Base-by-base conservation (phyloP, 208 protist species). In the Angomonas deanei region DNA sequence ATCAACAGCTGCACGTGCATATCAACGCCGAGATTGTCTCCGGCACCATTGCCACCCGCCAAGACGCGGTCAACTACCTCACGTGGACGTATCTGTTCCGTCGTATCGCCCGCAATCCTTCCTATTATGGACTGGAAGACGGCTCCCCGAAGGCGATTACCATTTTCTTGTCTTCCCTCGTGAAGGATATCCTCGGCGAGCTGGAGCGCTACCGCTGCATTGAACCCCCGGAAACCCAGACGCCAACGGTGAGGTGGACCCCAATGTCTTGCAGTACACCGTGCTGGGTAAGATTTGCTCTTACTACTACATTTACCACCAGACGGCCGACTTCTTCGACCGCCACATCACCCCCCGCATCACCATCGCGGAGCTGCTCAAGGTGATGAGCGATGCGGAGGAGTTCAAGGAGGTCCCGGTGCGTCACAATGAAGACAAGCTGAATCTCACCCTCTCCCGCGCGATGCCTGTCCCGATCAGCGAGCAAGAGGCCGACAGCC, bases 51-150 rank as follows among this genome's bases (percentile, higher is more conserved):
- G 73, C 77, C 38, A 96, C 82, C 6, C 91, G 88, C 46, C 96
- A 99, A 70, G 95, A 98, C 68, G 96, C 91, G 24, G 86, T 99
- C 17, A 97, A 99, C 75, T 99, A 99, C 70, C 76, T 99, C 21
- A 99, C 98, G 13, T 99, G 98, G 97, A 99, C 99, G 8, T 99
- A 98, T 82, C 88, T 99, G 31, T 99, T 98, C 82, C 90, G 98
- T 21, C 82, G 99, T 30, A 80, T 99, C 13, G 63, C 93, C 19
- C 79, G 91, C 30, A 99, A 99, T 76, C 99, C 99, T 24, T 93
- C 96, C 5, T 99, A 99, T 83, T 99, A 99, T 82, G 97, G 96
- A 13, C 57, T 99, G 1, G 84, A 99, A 61, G 94, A 97, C 63
- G 78, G 80, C 55, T 85, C 86, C 21, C 86, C 87, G 2, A 86